Conservation (phyloP, 768 basidiomycete species). For the Saitozyma sp. region DNA sequence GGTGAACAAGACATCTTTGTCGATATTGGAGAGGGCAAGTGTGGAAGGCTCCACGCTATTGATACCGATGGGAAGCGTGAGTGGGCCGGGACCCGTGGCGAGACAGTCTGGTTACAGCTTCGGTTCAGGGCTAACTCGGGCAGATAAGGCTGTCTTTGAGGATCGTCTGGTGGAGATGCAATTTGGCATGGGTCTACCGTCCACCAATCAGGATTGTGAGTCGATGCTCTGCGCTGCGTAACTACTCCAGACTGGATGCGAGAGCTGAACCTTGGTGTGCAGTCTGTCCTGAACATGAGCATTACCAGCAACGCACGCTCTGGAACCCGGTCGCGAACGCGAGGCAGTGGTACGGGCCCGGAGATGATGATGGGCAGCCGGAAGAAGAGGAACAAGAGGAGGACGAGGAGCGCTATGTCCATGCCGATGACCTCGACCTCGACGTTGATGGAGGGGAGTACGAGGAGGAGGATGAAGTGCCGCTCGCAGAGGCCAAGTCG, state of each 20-base stretch:
- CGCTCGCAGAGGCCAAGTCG: too few relatives aligned
- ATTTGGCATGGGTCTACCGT: slow-evolving; percentile 41
- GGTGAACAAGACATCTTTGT: slow-evolving; percentile 8
- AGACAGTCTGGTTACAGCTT: neutral
- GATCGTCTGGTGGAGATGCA: slow-evolving; percentile 23
- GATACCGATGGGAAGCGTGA: slow-evolving; percentile 27
- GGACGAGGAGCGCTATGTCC: too few relatives aligned
- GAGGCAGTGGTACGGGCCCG: neutral
- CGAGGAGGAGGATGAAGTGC: too few relatives aligned
- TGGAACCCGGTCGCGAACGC: slow-evolving; percentile 23
- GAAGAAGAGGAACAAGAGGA: too few relatives aligned
- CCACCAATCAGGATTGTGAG: slow-evolving; percentile 21
- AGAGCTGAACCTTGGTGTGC: neutral
- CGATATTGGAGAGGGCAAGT: slow-evolving; percentile 30
- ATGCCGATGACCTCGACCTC: too few relatives aligned
- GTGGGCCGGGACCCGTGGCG: slow-evolving; percentile 3
- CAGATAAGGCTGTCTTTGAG: slow-evolving; percentile 35
- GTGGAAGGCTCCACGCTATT: slow-evolving; percentile 32
- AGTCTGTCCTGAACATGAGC: slow-evolving; percentile 48
- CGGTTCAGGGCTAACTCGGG: slow-evolving; percentile 3
- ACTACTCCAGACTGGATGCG: too few relatives aligned
- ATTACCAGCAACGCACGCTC: slow-evolving; percentile 31
- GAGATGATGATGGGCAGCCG: too few relatives aligned
- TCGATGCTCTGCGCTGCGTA: neutral
- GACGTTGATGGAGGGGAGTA: too few relatives aligned